These are phyloP conservation scores for Talaromyces pinophilus DNA, from an alignment of 2,329 filamentous ascomycete genomes.

Conservation along the genomic window DNA sequence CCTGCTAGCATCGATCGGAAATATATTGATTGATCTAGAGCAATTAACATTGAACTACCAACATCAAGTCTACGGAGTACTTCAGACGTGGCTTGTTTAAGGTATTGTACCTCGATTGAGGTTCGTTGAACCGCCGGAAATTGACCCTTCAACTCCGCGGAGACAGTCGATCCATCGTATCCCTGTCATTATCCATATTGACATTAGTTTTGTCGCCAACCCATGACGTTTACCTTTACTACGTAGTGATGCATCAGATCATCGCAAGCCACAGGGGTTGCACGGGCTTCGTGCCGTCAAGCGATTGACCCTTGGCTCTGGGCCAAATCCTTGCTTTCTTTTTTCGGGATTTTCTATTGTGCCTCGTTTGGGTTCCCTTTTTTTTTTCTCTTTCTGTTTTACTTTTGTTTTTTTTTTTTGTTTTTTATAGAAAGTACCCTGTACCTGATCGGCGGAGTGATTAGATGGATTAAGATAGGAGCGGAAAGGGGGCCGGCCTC, in stretches of 20 bases:
- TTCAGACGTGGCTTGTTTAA: not conserved
- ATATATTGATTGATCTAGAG: not conserved
- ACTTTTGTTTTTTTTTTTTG: not conserved
- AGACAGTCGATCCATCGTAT: conserved; percentile 3
- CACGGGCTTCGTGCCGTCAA: conserved; percentile 17
- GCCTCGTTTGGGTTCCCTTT: not conserved
- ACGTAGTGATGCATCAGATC: conserved; percentile 21
- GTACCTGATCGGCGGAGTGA: not conserved
- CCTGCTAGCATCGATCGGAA: not conserved
- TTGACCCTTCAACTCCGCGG: not conserved
- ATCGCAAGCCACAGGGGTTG: conserved; percentile 11
- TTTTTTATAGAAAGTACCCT: not conserved
- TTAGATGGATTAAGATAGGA: not conserved
- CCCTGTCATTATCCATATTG: conserved; percentile 15
- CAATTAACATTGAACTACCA: not conserved
- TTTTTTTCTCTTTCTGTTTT: not conserved
- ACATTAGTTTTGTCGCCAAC: not conserved
- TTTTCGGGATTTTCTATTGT: not conserved
- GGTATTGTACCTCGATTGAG: not conserved
- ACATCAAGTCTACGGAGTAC: too few species aligned
- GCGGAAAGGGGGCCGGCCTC: not conserved
- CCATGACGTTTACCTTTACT: conserved; percentile 4
- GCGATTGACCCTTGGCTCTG: not conserved
- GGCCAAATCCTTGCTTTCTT: not conserved
- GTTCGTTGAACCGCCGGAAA: not conserved